Base-by-base conservation (phyloP, 768 basidiomycete genomes). In the Agrocybe chaxingu region DNA sequence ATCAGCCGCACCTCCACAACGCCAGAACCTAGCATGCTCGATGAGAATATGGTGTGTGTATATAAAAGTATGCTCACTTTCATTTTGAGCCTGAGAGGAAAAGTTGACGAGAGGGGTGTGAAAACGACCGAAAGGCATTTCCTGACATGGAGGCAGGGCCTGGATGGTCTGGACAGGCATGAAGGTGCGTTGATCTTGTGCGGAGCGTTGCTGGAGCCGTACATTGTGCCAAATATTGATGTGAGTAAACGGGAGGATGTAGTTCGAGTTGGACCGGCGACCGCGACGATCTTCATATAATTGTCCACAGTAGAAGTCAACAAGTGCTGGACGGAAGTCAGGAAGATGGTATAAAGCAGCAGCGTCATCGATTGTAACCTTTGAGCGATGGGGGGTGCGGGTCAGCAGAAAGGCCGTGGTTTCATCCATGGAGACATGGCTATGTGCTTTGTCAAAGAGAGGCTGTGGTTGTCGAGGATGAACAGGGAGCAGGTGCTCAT, bases 291-390 rank as follows among this genome's bases (percentile, higher is more conserved):
- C 39, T 36, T 12, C 16, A 33, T 46, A 37, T 5, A 34, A 46
- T 8, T 37, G 12, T 10, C 33, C 37, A 5, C 42, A 32, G n/a
- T 52, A 37, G 42, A 56, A 62, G 36, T 62, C 52, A 2, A 53
- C 54, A 9, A 66, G 57, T 12, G 60, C 60, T 7, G 52, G 37
- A n/a, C 45, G 57, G 35, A 66, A 53, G 47, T 65, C 59, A 18
- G 58, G 56, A 32, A 68, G 32, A 8, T 34, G 10, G 45, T 48
- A 66, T 29, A 47, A 42, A 8, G 45, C 35, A 12, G 62, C 52
- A 1, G 54, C 52, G 36, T 51, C 41, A 16, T 59, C 49, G 13
- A 66, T 19, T 16, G 16, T 16, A 16, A 16, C 16, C 16, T 16
- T 16, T 1, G 16, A 1, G 16, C 16, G 16, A 16, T 16, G 16